These are phyloP conservation scores for Ceratocystis cacaofunesta DNA, from an alignment of 2,329 filamentous ascomycete genomes.

Conservation along the genomic window DNA sequence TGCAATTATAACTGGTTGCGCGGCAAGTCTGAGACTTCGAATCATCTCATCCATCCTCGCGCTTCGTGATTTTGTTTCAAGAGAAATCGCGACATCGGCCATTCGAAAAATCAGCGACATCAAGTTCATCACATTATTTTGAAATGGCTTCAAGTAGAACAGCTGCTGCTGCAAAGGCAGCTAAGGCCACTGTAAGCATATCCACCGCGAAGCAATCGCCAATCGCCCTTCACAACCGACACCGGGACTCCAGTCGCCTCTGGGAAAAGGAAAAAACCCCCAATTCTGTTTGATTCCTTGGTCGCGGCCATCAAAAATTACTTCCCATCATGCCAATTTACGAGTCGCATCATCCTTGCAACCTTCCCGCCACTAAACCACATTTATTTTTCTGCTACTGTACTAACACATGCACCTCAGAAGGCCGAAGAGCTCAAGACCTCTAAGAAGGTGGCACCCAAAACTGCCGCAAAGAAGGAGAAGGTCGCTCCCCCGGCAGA, in stretches of 20 bases:
- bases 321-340: not conserved
- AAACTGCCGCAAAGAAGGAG: constrained; percentile 20
- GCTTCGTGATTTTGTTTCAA: not conserved
- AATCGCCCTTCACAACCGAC: not conserved
- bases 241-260: not conserved
- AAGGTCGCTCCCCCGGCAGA: constrained; percentile 21
- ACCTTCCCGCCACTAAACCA: not conserved
- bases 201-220: not conserved
- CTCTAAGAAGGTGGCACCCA: constrained; percentile 22
- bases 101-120: not conserved
- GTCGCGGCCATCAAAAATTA: not conserved
- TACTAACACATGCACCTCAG: constrained; percentile 9
- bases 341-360: not conserved
- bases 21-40: not conserved
- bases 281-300: not conserved
- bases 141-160: constrained; percentile 15
- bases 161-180: constrained; percentile 17
- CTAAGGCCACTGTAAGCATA: constrained; percentile 17
- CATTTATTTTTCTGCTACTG: not conserved
- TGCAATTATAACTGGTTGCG: not conserved
- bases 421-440: constrained; percentile 17
- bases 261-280: not conserved
- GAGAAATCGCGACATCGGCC: constrained; percentile 1
- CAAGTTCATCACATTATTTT: not conserved
- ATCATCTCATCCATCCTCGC: not conserved